Evolutionary conservation across 441 rosid genomes (phyloP), one percentile per base, ranked within the genome.

Genomic region (Gossypium gossypioides): DNA sequence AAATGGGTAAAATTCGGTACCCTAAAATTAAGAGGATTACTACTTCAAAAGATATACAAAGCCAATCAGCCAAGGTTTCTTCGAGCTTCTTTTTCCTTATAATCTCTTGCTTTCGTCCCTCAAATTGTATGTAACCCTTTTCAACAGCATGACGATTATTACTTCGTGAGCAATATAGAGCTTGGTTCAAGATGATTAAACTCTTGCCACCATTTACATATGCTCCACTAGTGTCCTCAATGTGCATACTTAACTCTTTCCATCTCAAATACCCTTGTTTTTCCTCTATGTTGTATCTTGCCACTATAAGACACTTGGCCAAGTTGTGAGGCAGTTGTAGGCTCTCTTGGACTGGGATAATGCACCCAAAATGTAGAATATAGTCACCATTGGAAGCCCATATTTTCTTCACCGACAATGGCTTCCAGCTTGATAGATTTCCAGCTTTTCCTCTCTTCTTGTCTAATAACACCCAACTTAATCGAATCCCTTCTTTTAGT

Each of bases 381-480:
- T 78, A 75, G 0, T 75, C 72, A 0, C 76, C 72, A 15, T 72
- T 15, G 16, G n/a, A 51, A 6, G 76, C 70, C 81, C 79, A 65
- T 13, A 32, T 40, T 68, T 73, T 83, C 46, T 66, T 72, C n/a
- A 55, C 73, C 1, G 18, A 72, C 51, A 80, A 0, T 15, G 84
- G 82, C 78, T 72, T 77, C 84, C 81, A 75, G 46, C 76, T 80
- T 0, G 78, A 84, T 51, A 80, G 76, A 56, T 79, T 83, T 15
- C 78, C 82, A 19, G 80, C 67, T 46, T 64, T 80, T 12, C 86
- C 84, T 25, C 66, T 48, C 32, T 69, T 83, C 72, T 71, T 80
- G 63, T 77, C 81, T 15, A 81, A 50, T 51, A 80, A 56, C 66
- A 81, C 79, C 82, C 82, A 80, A 72, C 84, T 80, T 74, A 81